Conservation (phyloP, 2,329 filamentous ascomycete species). For the Penicillium sp. region DNA sequence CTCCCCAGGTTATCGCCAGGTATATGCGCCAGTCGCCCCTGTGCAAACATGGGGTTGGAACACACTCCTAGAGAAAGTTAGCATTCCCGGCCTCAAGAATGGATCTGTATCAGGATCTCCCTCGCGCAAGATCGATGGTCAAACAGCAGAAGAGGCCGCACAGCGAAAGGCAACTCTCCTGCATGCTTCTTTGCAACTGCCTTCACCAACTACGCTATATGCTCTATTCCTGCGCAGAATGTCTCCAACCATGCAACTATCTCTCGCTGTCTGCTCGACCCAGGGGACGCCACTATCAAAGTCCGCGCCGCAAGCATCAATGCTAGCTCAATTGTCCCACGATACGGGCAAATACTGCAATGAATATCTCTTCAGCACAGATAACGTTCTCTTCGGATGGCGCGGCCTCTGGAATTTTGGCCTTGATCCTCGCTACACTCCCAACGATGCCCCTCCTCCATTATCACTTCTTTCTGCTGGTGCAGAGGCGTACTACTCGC, state of each 20-base stretch:
- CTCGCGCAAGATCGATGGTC: constrained; percentile 63
- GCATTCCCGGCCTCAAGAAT: constrained; percentile 21
- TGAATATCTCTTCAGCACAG: constrained; percentile 89
- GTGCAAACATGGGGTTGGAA: constrained; percentile 38
- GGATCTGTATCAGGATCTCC: constrained; percentile 39
- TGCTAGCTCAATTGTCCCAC: constrained; percentile 59
- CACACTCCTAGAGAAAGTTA: constrained; percentile 32
- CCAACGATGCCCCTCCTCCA: constrained; percentile 58
- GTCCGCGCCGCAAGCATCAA: constrained; percentile 49
- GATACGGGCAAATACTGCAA: constrained; percentile 85
- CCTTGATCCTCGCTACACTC: constrained; percentile 55
- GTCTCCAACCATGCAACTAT: constrained; percentile 76
- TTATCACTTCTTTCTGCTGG: constrained; percentile 85
- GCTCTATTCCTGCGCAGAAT: constrained; percentile 81
- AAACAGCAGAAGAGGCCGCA: constrained; percentile 15
- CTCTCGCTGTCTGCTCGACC: constrained; percentile 63
- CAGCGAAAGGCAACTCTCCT: constrained; percentile 48
- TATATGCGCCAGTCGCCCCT: constrained; percentile 55
- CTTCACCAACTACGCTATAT: constrained; percentile 81
- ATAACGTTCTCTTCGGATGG: constrained; percentile 85
- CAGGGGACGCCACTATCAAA: constrained; percentile 46
- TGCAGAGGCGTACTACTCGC: constrained; percentile 92
- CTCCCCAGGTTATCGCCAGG: constrained; percentile 79
- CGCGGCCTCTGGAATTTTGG: constrained; percentile 96
- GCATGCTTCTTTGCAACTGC: constrained; percentile 51